These are phyloP conservation scores for Colletotrichum lentis DNA, from an alignment of 2,329 filamentous ascomycete genomes.

Conservation along the genomic window DNA sequence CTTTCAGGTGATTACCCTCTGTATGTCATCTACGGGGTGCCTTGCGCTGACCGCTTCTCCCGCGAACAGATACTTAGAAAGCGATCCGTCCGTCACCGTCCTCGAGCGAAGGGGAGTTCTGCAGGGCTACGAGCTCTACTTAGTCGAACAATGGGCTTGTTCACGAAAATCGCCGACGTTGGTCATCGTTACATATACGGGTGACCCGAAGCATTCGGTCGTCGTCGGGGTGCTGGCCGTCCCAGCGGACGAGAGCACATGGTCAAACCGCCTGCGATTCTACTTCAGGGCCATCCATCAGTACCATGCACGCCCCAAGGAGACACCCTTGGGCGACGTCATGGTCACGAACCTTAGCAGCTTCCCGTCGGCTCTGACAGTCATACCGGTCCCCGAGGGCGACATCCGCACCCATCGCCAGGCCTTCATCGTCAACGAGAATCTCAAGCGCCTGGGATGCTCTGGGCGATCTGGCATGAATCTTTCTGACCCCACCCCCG, in stretches of 20 bases:
- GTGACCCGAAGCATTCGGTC: constrained; percentile 81
- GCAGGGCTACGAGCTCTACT: constrained; percentile 87
- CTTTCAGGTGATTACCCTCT: constrained; percentile 57
- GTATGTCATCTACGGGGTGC: neutral
- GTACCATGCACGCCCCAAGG: constrained; percentile 83
- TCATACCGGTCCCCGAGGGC: constrained; percentile 89
- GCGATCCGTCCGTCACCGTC: constrained; percentile 79
- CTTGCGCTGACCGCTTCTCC: constrained; percentile 8
- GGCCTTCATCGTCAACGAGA: constrained; percentile 91
- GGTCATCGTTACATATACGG: constrained; percentile 91
- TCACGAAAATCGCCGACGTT: constrained; percentile 90
- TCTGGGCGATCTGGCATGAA: constrained; percentile 88
- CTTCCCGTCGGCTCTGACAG: constrained; percentile 89
- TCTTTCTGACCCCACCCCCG: constrained; percentile 77
- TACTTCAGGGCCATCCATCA: constrained; percentile 89
- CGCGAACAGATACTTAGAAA: constrained; percentile 76
- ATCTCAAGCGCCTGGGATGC: constrained; percentile 90
- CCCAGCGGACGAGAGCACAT: constrained; percentile 78
- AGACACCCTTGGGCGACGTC: constrained; percentile 82
- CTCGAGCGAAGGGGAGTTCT: constrained; percentile 76
- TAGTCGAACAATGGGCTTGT: constrained; percentile 98
- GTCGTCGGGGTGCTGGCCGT: constrained; percentile 82
- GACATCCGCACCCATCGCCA: constrained; percentile 82
- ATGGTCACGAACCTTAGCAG: constrained; percentile 95
- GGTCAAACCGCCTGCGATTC: constrained; percentile 79